Percentiles rank a stretch among this genome's conserved stretches.
Conservation (phyloP, 768 basidiomycete genomes). For the Rhizopogon vinicolor region DNA sequence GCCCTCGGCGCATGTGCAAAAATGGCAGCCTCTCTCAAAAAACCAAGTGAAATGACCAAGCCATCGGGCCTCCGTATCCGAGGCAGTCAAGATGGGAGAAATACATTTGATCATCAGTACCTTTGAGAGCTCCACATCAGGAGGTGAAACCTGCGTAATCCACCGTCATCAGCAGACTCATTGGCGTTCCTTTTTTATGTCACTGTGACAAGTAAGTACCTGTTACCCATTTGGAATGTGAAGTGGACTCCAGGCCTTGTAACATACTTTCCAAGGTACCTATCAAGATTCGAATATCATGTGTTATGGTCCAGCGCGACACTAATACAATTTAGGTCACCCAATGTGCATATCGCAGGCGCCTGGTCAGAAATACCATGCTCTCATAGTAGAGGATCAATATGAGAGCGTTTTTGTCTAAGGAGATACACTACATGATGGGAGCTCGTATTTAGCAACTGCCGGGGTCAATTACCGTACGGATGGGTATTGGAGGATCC, state of each 20-base stretch:
- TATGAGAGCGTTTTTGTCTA: not conserved
- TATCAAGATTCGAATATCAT: too few species aligned
- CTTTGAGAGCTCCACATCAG: not conserved
- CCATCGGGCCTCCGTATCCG: not conserved
- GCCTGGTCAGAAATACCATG: not conserved
- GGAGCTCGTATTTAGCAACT: not conserved
- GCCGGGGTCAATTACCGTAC: not conserved
- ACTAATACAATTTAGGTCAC: not conserved
- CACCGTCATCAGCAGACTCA: not conserved
- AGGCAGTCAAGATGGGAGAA: not conserved
- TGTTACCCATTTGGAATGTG: not conserved
- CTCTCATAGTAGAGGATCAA: not conserved
- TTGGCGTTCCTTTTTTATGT: too few species aligned
- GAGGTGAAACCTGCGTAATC: not conserved
- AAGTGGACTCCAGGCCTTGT: not conserved
- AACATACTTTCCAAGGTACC: not conserved
- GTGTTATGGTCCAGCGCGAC: too few species aligned
- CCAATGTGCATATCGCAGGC: not conserved
- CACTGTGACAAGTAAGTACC: not conserved
- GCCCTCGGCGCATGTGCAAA: not conserved
- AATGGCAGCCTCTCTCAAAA: not conserved
- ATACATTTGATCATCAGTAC: not conserved
- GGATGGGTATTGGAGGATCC: slow-evolving; percentile 3
- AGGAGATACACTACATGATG: not conserved
- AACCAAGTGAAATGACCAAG: not conserved